Percentiles rank a stretch among this genome's conserved stretches.
Conservation (phyloP, 2,329 filamentous ascomycete genomes). For the Colletotrichum musicola region DNA sequence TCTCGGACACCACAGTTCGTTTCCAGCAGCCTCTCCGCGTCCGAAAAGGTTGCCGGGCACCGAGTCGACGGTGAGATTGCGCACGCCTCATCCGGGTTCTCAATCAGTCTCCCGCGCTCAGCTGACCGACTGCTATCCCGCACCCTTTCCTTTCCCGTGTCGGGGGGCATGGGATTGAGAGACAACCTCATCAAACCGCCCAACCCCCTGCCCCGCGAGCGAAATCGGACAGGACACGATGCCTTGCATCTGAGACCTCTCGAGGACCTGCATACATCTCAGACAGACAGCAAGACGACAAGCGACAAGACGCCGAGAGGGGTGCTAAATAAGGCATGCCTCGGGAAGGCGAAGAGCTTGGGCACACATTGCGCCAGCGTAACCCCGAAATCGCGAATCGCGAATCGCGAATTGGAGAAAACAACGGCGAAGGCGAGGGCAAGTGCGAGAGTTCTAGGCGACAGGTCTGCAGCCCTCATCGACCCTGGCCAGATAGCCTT, state of each 20-base stretch:
- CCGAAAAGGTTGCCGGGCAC: background rate
- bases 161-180: constrained; percentile 8
- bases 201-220: background rate
- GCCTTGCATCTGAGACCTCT: constrained; percentile 27
- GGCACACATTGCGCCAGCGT: background rate
- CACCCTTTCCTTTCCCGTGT: constrained; percentile 10
- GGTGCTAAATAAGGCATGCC: too few species aligned
- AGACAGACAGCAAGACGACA: constrained; percentile 21
- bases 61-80: constrained; percentile 13
- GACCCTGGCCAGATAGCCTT: background rate
- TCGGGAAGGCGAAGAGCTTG: too few species aligned
- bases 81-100: constrained; percentile 3
- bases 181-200: constrained; percentile 16
- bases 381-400: background rate
- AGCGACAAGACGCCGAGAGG: background rate
- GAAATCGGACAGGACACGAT: constrained; percentile 20
- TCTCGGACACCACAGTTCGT: constrained; percentile 7
- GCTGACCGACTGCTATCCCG: background rate
- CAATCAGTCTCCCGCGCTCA: background rate
- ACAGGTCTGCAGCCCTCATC: background rate
- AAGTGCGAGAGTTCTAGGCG: background rate
- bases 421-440: background rate
- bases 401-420: background rate
- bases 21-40: background rate
- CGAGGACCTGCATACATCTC: constrained; percentile 19